Percentiles rank a stretch among this genome's conserved stretches.
Evolutionary conservation across 257 asterid genomes (phyloP).

Genomic region (Ballota nigra): DNA sequence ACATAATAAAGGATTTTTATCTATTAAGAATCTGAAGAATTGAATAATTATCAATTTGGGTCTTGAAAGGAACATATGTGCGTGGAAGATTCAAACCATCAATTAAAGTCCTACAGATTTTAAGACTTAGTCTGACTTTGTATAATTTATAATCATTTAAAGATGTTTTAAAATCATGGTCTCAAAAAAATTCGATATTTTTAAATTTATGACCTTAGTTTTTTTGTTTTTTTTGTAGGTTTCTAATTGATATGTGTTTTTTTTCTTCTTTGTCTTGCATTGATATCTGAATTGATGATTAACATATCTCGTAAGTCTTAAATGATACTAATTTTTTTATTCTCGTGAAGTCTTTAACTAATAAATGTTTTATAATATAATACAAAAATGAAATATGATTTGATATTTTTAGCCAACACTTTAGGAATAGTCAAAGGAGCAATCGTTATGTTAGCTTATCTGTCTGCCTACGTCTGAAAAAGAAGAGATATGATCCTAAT

Average conservation of each 20-base stretch:
- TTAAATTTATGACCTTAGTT: no score
- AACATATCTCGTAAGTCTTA: neutral
- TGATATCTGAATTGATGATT: neutral
- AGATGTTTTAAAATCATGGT: neutral
- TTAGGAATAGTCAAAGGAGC: neutral
- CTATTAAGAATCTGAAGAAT: no score
- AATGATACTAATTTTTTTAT: no score
- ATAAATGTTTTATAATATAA: no score
- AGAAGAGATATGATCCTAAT: neutral
- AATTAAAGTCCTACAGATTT: no score
- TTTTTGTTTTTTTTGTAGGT: neutral
- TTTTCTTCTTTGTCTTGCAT: neutral
- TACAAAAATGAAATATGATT: neutral
- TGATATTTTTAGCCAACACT: neutral
- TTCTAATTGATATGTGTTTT: neutral
- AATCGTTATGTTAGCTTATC: slow-evolving; percentile 9
- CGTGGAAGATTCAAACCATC: no score
- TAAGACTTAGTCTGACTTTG: neutral
- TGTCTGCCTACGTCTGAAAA: neutral
- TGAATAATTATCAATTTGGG: neutral
- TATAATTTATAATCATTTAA: no score
- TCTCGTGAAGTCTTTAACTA: neutral
- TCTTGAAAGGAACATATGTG: no score
- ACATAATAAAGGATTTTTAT: no score
- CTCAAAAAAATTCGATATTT: neutral